Conservation (phyloP, 257 asterid genomes). For the Cordia subcordata region DNA sequence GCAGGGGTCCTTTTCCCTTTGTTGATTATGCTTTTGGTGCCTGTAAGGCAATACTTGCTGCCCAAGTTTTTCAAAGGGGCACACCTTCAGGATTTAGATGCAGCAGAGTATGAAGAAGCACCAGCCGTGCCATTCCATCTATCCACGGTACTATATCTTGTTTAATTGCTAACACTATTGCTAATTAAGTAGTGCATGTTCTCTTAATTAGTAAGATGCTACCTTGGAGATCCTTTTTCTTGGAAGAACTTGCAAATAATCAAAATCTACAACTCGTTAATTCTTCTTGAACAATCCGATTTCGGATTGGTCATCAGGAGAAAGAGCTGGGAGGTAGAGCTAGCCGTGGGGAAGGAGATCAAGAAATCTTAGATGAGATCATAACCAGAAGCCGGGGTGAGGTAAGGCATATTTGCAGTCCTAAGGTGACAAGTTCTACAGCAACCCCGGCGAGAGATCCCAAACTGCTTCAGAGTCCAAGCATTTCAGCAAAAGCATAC, state of each 20-base stretch:
- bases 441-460: conserved; percentile 55
- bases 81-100: conserved; percentile 86
- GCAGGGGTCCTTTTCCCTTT: conserved; percentile 84
- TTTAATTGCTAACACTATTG: too few relatives aligned
- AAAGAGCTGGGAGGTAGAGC: conserved; percentile 49
- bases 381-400: conserved; percentile 91
- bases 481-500: conserved; percentile 39
- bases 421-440: conserved; percentile 54
- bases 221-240: too few relatives aligned
- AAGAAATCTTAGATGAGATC: conserved; percentile 66
- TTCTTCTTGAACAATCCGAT: background rate
- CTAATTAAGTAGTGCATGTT: too few relatives aligned
- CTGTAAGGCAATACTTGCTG: conserved; percentile 61
- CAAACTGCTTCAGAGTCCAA: conserved; percentile 59
- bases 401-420: conserved; percentile 55
- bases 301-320: conserved; percentile 35
- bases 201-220: too few relatives aligned
- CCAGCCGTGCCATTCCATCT: conserved; percentile 57
- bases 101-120: conserved; percentile 84
- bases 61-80: conserved; percentile 75
- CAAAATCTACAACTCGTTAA: too few relatives aligned
- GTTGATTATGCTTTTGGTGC: conserved; percentile 79
- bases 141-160: conserved; percentile 27
- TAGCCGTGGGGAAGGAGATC: conserved; percentile 52
- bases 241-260: background rate